Conservation (phyloP, 2,329 filamentous ascomycete species). For the Alternaria sp. region DNA sequence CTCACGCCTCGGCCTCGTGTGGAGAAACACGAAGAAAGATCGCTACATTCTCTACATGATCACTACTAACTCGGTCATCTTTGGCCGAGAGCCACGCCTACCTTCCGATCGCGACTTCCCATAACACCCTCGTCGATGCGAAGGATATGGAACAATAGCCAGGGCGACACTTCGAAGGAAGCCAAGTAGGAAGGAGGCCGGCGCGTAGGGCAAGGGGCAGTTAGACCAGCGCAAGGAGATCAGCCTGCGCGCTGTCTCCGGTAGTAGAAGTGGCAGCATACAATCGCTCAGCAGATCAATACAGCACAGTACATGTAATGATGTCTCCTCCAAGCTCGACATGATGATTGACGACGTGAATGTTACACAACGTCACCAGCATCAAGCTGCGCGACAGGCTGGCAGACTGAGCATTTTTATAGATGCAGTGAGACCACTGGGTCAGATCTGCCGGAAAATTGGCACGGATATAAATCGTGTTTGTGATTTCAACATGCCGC, state of each 20-base stretch:
- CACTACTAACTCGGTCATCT: constrained; percentile 57
- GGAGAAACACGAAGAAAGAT: constrained; percentile 40
- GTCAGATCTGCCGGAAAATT: no score
- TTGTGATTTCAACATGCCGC: neutral
- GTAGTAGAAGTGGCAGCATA: neutral
- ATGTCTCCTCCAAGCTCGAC: neutral
- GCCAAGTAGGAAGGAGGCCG: neutral
- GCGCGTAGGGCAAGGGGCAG: neutral
- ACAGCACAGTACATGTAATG: neutral
- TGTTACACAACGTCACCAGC: neutral
- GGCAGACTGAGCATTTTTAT: neutral
- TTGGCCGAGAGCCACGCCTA: constrained; percentile 45
- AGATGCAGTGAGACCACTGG: neutral
- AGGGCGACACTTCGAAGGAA: neutral
- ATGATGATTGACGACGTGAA: neutral
- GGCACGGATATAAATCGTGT: neutral
- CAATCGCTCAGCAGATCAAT: neutral
- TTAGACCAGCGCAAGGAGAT: neutral
- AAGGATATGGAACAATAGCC: neutral
- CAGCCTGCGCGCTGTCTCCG: neutral
- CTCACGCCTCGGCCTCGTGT: constrained; percentile 65
- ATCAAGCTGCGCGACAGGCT: neutral
- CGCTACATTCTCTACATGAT: constrained; percentile 62
- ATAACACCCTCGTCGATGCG: neutral
- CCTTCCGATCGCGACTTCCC: neutral